Evolutionary conservation across 345 rosid species (phyloP).

Genomic region (Chamaenerion angustifolium): DNA sequence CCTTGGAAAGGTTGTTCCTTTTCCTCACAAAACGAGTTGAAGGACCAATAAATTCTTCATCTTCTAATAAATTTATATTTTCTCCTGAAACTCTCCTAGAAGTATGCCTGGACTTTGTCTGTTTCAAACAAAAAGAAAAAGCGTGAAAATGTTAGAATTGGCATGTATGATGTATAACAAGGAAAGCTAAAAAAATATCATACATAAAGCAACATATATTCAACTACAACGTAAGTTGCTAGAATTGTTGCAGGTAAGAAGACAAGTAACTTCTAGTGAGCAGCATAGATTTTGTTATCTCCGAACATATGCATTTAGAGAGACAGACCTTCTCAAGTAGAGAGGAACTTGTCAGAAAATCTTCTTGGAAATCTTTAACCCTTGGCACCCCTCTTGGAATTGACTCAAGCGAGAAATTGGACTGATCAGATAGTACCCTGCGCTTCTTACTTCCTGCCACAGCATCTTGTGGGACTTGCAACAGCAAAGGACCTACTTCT

Average conservation of each 20-base stretch:
- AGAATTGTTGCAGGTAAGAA: too few species aligned
- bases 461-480: conserved; percentile 26
- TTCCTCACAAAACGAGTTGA: conserved; percentile 9
- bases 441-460: conserved; percentile 16
- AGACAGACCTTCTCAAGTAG: conserved; percentile 50
- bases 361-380: conserved; percentile 18
- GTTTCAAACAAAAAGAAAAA: conserved; percentile 3
- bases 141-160: background rate
- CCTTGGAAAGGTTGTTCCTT: conserved; percentile 16
- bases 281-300: too few species aligned
- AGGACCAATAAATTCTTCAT: conserved; percentile 14
- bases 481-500: conserved; percentile 46
- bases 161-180: too few species aligned
- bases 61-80: conserved; percentile 13
- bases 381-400: conserved; percentile 10
- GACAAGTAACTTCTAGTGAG: too few species aligned
- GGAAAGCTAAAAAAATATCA: too few species aligned
- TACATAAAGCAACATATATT: too few species aligned
- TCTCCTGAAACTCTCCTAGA: conserved; percentile 17
- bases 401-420: conserved; percentile 11
- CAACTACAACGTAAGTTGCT: too few species aligned
- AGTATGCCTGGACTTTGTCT: conserved; percentile 17
- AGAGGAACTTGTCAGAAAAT: conserved; percentile 38
- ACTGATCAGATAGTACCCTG: conserved; percentile 19
- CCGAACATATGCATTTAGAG: background rate